Percentiles rank a stretch among this genome's conserved stretches.
Conservation (phyloP, 2,329 filamentous ascomycete genomes). For the Achaetomium macrosporum region DNA sequence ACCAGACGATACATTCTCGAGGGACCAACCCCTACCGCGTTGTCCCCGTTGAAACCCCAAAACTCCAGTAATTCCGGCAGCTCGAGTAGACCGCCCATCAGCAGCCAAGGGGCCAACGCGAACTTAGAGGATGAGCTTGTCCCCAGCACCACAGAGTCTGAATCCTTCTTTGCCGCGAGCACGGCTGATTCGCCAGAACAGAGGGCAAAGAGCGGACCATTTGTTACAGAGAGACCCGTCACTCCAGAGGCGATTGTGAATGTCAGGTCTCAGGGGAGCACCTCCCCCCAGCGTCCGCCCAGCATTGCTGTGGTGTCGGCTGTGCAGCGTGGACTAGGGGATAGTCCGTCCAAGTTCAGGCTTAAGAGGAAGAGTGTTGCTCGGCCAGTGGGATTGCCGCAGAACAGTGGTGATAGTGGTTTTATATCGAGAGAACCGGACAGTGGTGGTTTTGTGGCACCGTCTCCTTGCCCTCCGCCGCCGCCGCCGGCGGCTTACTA, state of each 20-base stretch:
- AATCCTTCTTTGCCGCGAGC: neutral
- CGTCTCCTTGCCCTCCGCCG: neutral
- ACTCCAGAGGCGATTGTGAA: too few relatives aligned
- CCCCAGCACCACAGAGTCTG: too few relatives aligned
- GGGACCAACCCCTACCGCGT: neutral
- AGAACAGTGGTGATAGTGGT: neutral
- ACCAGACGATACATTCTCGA: slow-evolving; percentile 9
- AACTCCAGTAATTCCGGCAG: neutral
- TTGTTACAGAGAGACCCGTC: too few relatives aligned
- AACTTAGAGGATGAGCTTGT: too few relatives aligned
- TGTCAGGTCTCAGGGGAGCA: too few relatives aligned
- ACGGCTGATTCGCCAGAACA: neutral
- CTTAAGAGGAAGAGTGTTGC: neutral
- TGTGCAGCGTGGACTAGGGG: too few relatives aligned
- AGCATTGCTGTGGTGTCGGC: too few relatives aligned
- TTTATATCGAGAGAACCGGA: neutral
- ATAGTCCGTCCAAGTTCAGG: neutral
- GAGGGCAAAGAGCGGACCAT: neutral
- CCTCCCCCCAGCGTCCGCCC: too few relatives aligned
- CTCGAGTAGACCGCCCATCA: neutral
- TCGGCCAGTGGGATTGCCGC: neutral
- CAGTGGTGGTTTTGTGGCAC: too few relatives aligned
- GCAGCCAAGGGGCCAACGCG: too few relatives aligned
- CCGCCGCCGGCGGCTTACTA: neutral
- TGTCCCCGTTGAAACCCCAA: neutral